These are phyloP conservation scores for Didymella lethalis DNA, from an alignment of 2,329 filamentous ascomycete species.

Conservation along the genomic window DNA sequence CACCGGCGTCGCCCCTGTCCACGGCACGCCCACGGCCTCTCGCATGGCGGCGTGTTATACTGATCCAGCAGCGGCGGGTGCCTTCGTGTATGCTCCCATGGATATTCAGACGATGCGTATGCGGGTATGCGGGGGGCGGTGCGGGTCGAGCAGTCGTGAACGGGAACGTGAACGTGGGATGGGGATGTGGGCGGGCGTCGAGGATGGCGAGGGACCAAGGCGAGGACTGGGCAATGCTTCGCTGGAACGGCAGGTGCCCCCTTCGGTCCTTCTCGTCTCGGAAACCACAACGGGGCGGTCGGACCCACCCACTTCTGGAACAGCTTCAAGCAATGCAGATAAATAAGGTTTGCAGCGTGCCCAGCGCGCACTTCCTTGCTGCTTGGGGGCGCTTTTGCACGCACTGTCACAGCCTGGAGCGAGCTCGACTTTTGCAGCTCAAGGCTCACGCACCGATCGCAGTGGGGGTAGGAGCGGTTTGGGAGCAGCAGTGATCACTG, in stretches of 20 bases:
- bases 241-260: constrained; percentile 1
- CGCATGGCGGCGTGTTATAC: constrained; percentile 45
- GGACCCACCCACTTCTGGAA: constrained; percentile 8
- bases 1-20: constrained; percentile 22
- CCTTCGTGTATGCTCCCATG: constrained; percentile 39
- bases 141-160: not conserved
- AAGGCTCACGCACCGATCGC: not conserved
- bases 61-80: constrained; percentile 45
- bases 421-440: not conserved
- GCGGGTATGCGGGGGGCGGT: constrained; percentile 10
- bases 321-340: not conserved
- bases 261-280: constrained; percentile 9
- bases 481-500: not conserved
- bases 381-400: not conserved
- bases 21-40: constrained; percentile 28
- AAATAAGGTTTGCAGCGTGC: not conserved
- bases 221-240: constrained; percentile 4
- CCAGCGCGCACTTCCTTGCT: not conserved
- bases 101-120: constrained; percentile 34
- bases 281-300: not conserved
- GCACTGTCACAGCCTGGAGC: not conserved
- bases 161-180: constrained; percentile 3
- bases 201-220: constrained; percentile 5
- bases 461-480: not conserved
- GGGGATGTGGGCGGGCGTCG: constrained; percentile 1